A percentile compares a stretch with the other conserved stretches of the same genome.
phyloP scores from a whole-genome alignment of 371 early-diverging fungal species.

The Mortierella sp. region DNA sequence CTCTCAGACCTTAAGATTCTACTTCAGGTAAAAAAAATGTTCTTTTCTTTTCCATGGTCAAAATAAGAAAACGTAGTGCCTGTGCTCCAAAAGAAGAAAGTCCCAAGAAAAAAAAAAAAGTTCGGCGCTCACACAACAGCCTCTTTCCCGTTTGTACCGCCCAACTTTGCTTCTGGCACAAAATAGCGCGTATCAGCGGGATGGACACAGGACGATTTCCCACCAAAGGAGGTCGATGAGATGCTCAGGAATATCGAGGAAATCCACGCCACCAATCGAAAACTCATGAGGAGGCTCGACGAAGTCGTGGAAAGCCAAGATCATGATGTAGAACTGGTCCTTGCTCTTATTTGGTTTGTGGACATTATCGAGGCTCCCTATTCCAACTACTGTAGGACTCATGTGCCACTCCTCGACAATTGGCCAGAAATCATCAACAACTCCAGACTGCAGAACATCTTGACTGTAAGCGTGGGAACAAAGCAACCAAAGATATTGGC shows the following conservation, averaged over 20 bases:
- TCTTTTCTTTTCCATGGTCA: neutral
- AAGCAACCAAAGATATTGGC: neutral
- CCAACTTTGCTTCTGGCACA: neutral
- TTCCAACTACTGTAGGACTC: conserved; percentile 54
- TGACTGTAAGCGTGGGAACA: conserved; percentile 42
- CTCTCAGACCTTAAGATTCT: conserved; percentile 34
- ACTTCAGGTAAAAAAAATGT: conserved; percentile 23
- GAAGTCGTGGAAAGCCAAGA: conserved; percentile 40
- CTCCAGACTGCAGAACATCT: conserved; percentile 48
- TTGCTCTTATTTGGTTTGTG: conserved; percentile 51
- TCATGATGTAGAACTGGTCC: conserved; percentile 28
- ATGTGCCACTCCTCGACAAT: conserved; percentile 53
- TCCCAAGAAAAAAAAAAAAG: neutral
- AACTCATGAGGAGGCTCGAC: conserved; percentile 40
- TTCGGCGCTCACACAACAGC: conserved; percentile 10
- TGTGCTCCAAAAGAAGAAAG: neutral
- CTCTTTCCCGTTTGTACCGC: neutral
- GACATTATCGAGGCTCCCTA: conserved; percentile 53
- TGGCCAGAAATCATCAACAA: conserved; percentile 57
- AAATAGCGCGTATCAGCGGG: conserved; percentile 56
- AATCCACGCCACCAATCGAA: conserved; percentile 52
- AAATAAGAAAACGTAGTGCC: neutral
- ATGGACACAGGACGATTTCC: conserved; percentile 55
- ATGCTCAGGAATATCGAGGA: conserved; percentile 54
- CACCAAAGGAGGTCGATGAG: conserved; percentile 53